A percentile compares a stretch with the other conserved stretches of the same genome.
Conservation (phyloP, 768 basidiomycete genomes). For the Cystofilobasidium ferigula region DNA sequence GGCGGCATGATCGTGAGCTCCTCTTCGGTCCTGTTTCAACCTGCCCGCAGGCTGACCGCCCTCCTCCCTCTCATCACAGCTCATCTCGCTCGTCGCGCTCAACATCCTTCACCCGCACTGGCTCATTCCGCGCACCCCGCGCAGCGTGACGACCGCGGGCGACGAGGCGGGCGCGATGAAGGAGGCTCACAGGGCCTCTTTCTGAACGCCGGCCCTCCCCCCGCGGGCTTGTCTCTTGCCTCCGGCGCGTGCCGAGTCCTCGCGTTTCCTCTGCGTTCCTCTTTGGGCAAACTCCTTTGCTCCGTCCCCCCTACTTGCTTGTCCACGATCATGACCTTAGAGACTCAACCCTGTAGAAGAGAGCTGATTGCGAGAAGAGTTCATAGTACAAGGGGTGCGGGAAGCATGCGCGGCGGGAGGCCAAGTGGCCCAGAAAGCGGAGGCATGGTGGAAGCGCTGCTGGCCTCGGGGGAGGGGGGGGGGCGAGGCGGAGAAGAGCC, state of each 20-base stretch:
- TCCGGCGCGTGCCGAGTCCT: too few species aligned
- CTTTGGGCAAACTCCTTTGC: too few species aligned
- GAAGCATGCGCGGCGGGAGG: too few species aligned
- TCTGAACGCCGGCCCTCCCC: not conserved
- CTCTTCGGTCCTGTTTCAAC: not conserved
- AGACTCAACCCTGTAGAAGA: too few species aligned
- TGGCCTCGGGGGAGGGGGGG: too few species aligned
- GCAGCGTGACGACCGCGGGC: not conserved
- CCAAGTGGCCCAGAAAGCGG: too few species aligned
- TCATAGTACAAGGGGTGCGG: too few species aligned
- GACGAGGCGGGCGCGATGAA: not conserved
- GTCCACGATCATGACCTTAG: too few species aligned
- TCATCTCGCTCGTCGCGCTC: conserved; percentile 4
- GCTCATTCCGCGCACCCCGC: not conserved
- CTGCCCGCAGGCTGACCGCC: not conserved
- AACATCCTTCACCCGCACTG: conserved; percentile 11
- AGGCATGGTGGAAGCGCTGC: too few species aligned
- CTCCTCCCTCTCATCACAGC: not conserved
- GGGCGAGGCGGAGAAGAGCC: too few species aligned
- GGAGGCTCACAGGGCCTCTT: not conserved
- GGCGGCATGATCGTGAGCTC: conserved; percentile 7
- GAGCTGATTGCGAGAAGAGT: too few species aligned
- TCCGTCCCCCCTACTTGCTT: not conserved
- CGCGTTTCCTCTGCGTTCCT: too few species aligned
- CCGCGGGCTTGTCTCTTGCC: not conserved